Evolutionary conservation across 345 rosid genomes (phyloP).

Genomic region (Combretum micranthum): DNA sequence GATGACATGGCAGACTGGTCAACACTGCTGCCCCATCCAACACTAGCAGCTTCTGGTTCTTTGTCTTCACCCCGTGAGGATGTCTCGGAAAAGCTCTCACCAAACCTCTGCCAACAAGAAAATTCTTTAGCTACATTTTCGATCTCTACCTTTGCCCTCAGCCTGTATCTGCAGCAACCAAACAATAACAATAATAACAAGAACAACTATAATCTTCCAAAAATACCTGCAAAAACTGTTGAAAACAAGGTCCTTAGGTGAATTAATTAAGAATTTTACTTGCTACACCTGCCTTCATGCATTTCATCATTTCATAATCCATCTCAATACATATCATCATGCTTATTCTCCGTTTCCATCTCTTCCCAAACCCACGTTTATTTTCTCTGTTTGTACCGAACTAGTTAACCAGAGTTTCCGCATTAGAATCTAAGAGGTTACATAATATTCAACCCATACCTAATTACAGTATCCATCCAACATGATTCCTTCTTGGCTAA

Average conservation of each 20-base stretch:
- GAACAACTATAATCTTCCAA: not conserved
- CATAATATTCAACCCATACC: too few species aligned
- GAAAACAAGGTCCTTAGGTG: not conserved
- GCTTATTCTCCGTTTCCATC: too few species aligned
- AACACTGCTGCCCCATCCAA: constrained; percentile 61
- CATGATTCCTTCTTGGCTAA: too few species aligned
- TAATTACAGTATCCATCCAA: too few species aligned
- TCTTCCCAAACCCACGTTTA: too few species aligned
- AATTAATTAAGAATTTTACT: too few species aligned
- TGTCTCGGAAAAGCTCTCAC: constrained; percentile 34
- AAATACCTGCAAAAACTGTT: not conserved
- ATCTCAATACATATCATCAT: too few species aligned
- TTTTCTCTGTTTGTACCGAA: too few species aligned
- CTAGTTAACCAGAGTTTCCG: too few species aligned
- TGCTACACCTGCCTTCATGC: too few species aligned
- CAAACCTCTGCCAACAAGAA: constrained; percentile 79
- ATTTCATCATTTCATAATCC: too few species aligned
- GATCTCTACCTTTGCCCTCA: constrained; percentile 88
- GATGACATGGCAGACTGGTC: constrained; percentile 50
- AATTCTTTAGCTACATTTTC: constrained; percentile 63
- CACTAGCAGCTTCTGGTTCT: constrained; percentile 59
- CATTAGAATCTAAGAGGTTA: too few species aligned
- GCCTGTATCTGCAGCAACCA: constrained; percentile 48
- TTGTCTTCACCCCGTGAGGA: constrained; percentile 17
- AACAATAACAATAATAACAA: not conserved